Percentiles rank a stretch among this genome's conserved stretches.
Evolutionary conservation across 768 basidiomycete species (phyloP).

Genomic region (Imleria badia): DNA sequence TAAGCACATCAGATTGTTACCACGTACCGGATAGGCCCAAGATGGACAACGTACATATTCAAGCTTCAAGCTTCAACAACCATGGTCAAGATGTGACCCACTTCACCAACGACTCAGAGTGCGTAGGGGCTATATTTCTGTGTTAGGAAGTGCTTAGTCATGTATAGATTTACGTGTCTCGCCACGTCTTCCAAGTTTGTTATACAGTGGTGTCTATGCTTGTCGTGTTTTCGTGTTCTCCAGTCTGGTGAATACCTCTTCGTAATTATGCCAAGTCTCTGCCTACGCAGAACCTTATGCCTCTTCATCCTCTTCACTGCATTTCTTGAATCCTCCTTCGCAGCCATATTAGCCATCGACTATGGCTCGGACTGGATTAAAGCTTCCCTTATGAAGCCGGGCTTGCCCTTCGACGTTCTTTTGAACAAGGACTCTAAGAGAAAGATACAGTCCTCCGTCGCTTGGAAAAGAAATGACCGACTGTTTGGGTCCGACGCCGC

Average conservation of each 20-base stretch:
- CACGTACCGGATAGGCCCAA: no score
- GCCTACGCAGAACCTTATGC: slow-evolving; percentile 27
- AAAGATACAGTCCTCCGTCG: slow-evolving; percentile 87
- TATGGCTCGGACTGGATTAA: slow-evolving; percentile 99
- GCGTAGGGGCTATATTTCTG: slow-evolving; percentile 4
- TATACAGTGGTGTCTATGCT: slow-evolving; percentile 4
- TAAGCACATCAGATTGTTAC: no score
- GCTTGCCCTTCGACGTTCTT: slow-evolving; percentile 92
- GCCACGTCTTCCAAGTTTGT: slow-evolving; percentile 20
- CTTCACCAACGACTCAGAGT: no score
- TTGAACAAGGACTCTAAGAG: slow-evolving; percentile 97
- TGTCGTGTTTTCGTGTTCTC: slow-evolving; percentile 11
- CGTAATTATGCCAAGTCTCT: slow-evolving; percentile 22
- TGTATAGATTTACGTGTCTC: slow-evolving; percentile 14
- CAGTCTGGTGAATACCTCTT: slow-evolving; percentile 17
- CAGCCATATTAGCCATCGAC: slow-evolving; percentile 92
- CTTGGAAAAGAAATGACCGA: slow-evolving; percentile 89
- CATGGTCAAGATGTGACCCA: no score
- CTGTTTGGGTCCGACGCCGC: slow-evolving; percentile 88
- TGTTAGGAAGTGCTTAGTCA: slow-evolving; percentile 12
- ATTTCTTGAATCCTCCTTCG: slow-evolving; percentile 42
- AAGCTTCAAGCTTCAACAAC: no score
- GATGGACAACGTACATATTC: no score
- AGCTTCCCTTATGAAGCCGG: slow-evolving; percentile 92
- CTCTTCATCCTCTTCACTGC: slow-evolving; percentile 24